Evolutionary conservation across 371 early-diverging fungal species (phyloP), one percentile per base, ranked within the genome.

Genomic region (Lichtheimia hyalospora): DNA sequence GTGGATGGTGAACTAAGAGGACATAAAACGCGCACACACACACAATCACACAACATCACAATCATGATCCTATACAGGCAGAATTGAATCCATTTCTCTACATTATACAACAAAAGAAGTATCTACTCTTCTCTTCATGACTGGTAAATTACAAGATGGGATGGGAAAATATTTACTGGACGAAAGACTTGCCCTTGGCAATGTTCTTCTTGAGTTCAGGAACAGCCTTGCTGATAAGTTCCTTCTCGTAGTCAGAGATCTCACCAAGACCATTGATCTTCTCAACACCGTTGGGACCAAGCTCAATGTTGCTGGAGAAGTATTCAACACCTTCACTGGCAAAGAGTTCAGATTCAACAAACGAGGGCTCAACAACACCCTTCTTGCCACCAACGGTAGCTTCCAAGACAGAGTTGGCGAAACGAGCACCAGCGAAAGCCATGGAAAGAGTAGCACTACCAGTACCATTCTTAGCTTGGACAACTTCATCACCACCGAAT

Each of bases 401-500:
- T 53, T 92, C 89, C 60, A 99, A 81, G 58, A 99, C 85, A 40
- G 94, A 89, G 87, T 90, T 89, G 69, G 93, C 92, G 82, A 99
- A 96, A 67, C 94, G 92, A 24, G 96, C 94, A 68, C 97, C 99
- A 61, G 99, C 98, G 65, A 84, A 96, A 24, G 99, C 99, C 99
- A 99, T 97, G 63, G 96, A 95, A 54, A 99, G 89, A 56, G 99
- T 99, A 60, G 99, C 98, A 58, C 94, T 95, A 58, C 99, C 99
- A 59, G 93, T 86, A 64, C 99, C 99, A 78, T 95, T 88, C 92
- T 99, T 99, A 77, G 99, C 99, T 88, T 97, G 86, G 82, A 99
- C 98, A 57, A 99, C 99, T 84, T 99, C 99, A 77, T 99, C 99
- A 79, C 99, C 99, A 77, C 99, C 98, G 77, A 90, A 98, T 85